phyloP scores from a whole-genome alignment of 2,329 filamentous ascomycete genomes.

The Ascochyta pisi region DNA sequence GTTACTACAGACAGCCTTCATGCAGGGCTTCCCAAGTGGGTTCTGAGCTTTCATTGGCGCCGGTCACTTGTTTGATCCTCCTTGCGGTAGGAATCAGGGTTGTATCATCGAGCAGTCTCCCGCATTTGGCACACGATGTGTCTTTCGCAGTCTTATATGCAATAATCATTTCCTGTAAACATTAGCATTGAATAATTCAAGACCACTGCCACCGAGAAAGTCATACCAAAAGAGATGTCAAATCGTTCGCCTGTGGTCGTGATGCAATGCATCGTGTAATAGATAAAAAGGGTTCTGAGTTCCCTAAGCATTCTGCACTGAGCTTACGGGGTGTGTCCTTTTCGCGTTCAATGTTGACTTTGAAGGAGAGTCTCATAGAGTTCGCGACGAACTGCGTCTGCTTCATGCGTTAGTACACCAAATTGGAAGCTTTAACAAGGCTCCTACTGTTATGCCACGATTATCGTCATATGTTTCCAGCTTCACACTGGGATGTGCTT shows the following conservation, averaged over 20 bases:
- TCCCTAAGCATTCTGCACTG: slow-evolving; percentile 42
- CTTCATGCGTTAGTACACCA: slow-evolving; percentile 3
- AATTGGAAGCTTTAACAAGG: background rate
- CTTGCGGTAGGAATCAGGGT: slow-evolving; percentile 40
- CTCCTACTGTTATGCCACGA: slow-evolving; percentile 34
- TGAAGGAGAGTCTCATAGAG: slow-evolving; percentile 36
- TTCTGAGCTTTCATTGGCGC: slow-evolving; percentile 24
- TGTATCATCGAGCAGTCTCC: slow-evolving; percentile 35
- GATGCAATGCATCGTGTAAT: slow-evolving; percentile 46
- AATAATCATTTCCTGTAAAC: slow-evolving; percentile 47
- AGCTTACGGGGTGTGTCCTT: slow-evolving; percentile 34
- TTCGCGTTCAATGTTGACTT: slow-evolving; percentile 36
- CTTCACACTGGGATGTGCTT: slow-evolving; percentile 36
- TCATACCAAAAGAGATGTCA: slow-evolving; percentile 45
- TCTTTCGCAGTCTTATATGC: slow-evolving; percentile 46
- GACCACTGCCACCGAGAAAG: background rate
- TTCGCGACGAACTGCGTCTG: slow-evolving; percentile 39
- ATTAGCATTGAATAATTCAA: slow-evolving; percentile 17
- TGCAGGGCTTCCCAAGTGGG: slow-evolving; percentile 48
- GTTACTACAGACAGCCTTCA: slow-evolving; percentile 39
- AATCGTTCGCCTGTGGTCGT: slow-evolving; percentile 40
- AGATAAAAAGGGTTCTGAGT: slow-evolving; percentile 31
- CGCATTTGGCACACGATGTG: slow-evolving; percentile 43
- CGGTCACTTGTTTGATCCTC: slow-evolving; percentile 34
- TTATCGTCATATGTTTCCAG: slow-evolving; percentile 35